A percentile compares a stretch with the other conserved stretches of the same genome.
Conservation (phyloP, 1,284 basidiomycete genomes). For the Sporisorium graminicola region DNA sequence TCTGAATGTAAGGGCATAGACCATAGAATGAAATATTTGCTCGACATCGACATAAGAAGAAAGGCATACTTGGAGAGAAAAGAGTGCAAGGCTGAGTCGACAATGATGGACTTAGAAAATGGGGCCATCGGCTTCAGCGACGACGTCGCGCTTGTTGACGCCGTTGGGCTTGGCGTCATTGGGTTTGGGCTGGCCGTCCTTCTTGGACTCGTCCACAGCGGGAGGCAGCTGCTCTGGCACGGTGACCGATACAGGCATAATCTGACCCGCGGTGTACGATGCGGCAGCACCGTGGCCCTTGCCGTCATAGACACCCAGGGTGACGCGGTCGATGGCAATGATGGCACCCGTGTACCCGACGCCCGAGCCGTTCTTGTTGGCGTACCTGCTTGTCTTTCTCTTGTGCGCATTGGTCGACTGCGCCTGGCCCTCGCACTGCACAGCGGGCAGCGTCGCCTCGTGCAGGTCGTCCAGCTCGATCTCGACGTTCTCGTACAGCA, state of each 20-base stretch:
- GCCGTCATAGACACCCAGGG: slow-evolving; percentile 20
- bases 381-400: slow-evolving; percentile 25
- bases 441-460: background rate
- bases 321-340: slow-evolving; percentile 32
- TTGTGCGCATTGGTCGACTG: slow-evolving; percentile 27
- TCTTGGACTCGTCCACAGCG: slow-evolving; percentile 7
- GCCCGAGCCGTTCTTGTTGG: slow-evolving; percentile 17
- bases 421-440: slow-evolving; percentile 29
- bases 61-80: background rate
- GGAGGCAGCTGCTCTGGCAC: background rate
- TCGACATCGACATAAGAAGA: background rate
- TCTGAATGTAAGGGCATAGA: slow-evolving; percentile 8
- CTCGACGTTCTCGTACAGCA: slow-evolving; percentile 44
- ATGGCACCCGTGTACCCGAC: slow-evolving; percentile 23
- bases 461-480: slow-evolving; percentile 32
- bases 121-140: slow-evolving; percentile 2
- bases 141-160: slow-evolving; percentile 15
- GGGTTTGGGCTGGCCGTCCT: background rate
- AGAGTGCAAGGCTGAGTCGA: background rate
- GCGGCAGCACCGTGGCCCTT: slow-evolving; percentile 11
- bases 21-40: background rate
- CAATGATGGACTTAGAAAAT: slow-evolving; percentile 11
- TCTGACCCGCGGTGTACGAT: background rate
- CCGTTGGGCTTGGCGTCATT: background rate
- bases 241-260: background rate